Percentiles rank a stretch among this genome's conserved stretches.
These are phyloP conservation scores for Jacaranda copaia DNA, from an alignment of 257 asterid species.

Conservation along the genomic window DNA sequence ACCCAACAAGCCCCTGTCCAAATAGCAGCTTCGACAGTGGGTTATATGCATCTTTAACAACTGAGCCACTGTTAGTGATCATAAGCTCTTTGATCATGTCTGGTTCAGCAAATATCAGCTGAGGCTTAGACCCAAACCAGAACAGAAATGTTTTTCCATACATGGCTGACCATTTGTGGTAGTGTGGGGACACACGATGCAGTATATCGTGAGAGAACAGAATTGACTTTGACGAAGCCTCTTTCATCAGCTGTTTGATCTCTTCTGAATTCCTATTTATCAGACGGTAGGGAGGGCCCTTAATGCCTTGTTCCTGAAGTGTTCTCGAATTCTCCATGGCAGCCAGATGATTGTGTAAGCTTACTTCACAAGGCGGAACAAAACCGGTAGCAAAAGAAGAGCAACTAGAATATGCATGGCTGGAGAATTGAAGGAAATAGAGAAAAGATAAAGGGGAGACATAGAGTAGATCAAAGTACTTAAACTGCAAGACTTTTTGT, in stretches of 20 bases:
- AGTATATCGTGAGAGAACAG: conserved; percentile 42
- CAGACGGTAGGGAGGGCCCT: conserved; percentile 51
- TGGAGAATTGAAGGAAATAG: not conserved
- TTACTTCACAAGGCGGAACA: conserved; percentile 23
- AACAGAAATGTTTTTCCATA: conserved; percentile 51
- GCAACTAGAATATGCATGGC: conserved; percentile 4
- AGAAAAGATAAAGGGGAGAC: not conserved
- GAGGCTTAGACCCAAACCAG: conserved; percentile 59
- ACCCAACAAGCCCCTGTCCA: conserved; percentile 55
- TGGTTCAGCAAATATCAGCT: conserved; percentile 49
- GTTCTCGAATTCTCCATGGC: conserved; percentile 44
- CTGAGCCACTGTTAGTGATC: conserved; percentile 34
- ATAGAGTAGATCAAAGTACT: not conserved
- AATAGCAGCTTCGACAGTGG: conserved; percentile 49
- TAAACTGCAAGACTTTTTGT: not conserved
- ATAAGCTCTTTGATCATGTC: conserved; percentile 50
- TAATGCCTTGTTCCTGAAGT: conserved; percentile 51
- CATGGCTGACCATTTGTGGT: conserved; percentile 52
- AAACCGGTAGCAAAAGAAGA: conserved; percentile 10
- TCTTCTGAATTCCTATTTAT: conserved; percentile 48
- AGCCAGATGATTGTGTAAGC: conserved; percentile 34
- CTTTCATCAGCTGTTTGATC: conserved; percentile 38
- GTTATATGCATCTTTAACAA: conserved; percentile 35
- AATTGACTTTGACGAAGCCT: conserved; percentile 46
- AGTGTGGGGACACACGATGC: conserved; percentile 51